Evolutionary conservation across 352 stramenopile genomes (phyloP).

Genomic region (Phytophthora hibernalis): DNA sequence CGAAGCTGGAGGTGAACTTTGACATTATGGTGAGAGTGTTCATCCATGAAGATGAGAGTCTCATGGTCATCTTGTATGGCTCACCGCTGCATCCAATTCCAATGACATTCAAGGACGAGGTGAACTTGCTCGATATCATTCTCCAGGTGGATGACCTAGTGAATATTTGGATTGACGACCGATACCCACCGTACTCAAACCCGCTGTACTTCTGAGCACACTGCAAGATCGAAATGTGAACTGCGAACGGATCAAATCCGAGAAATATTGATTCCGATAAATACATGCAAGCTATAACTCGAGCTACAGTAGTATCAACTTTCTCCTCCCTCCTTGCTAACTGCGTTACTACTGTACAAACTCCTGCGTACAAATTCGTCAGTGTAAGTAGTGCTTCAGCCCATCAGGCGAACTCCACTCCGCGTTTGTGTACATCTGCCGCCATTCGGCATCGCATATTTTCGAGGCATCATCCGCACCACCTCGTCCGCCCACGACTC

Average conservation of each 20-base stretch:
- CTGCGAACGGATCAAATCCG: conserved; percentile 9
- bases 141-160: conserved; percentile 73
- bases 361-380: conserved; percentile 22
- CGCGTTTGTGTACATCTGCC: conserved; percentile 30
- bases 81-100: conserved; percentile 63
- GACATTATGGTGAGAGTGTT: conserved; percentile 70
- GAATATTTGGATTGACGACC: conserved; percentile 80
- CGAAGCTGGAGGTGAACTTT: conserved; percentile 62
- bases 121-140: conserved; percentile 65
- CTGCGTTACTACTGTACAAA: background rate
- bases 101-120: conserved; percentile 62
- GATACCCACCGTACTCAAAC: conserved; percentile 74
- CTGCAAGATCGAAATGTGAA: background rate
- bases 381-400: conserved; percentile 19
- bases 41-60: conserved; percentile 53
- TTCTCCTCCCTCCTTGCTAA: background rate
- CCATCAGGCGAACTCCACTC: conserved; percentile 25
- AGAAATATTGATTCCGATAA: conserved; percentile 28
- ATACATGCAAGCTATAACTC: conserved; percentile 24
- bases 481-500: background rate
- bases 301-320: conserved; percentile 15
- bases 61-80: conserved; percentile 66
- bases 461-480: conserved; percentile 20
- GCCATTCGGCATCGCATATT: conserved; percentile 9
- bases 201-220: conserved; percentile 63